Conservation (phyloP, 805 yeast genomes). For the Cephaloascus albidus region DNA sequence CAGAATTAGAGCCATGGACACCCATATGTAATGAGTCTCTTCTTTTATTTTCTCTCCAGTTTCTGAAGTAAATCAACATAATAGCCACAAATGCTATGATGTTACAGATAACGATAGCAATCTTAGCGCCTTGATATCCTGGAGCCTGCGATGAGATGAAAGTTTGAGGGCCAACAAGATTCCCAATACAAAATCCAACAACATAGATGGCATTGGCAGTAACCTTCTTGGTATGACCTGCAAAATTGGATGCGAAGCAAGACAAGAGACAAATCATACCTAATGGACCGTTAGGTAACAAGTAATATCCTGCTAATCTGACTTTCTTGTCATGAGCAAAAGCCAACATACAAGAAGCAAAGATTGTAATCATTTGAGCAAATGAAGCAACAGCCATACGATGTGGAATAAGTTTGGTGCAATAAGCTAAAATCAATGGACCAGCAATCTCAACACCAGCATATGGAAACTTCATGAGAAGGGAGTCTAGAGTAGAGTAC, state of each 20-base stretch:
- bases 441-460: constrained; percentile 39
- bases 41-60: neutral
- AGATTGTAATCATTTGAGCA: constrained; percentile 20
- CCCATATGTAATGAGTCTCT: no score
- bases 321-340: constrained; percentile 21
- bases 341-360: constrained; percentile 29
- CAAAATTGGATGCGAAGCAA: constrained; percentile 35
- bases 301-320: constrained; percentile 22
- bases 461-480: constrained; percentile 34
- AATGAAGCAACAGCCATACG: no score
- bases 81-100: constrained; percentile 7
- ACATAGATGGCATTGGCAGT: constrained; percentile 34
- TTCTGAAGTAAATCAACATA: neutral
- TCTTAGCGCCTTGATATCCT: constrained; percentile 27
- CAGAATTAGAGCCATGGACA: no score
- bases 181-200: constrained; percentile 45
- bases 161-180: constrained; percentile 46
- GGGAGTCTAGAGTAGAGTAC: constrained; percentile 17
- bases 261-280: constrained; percentile 14
- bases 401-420: no score
- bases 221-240: constrained; percentile 50
- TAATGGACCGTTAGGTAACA: constrained; percentile 18
- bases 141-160: constrained; percentile 36
- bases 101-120: constrained; percentile 19
- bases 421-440: constrained; percentile 18